phyloP scores from a whole-genome alignment of 371 early-diverging fungal species.

The Fennellomyces sp. region DNA sequence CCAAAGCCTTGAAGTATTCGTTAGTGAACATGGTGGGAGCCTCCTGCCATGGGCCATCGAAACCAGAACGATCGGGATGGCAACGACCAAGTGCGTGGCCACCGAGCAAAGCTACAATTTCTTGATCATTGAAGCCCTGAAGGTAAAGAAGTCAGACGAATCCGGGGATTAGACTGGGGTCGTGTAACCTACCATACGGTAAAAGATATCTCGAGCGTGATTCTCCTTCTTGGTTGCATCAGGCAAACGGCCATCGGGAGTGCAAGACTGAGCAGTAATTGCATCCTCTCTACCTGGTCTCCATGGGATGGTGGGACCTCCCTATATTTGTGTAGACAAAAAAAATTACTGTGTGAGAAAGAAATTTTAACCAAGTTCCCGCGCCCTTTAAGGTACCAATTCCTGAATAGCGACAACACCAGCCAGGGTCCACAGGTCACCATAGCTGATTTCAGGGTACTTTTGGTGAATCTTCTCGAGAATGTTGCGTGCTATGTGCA shows the following conservation, averaged over 20 bases:
- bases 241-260: conserved; percentile 93
- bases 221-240: conserved; percentile 80
- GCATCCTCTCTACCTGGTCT: conserved; percentile 84
- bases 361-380: not conserved
- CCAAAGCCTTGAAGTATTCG: conserved; percentile 79
- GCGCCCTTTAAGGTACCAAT: conserved; percentile 46
- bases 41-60: conserved; percentile 89
- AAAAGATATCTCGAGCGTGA: conserved; percentile 84
- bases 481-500: conserved; percentile 77
- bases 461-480: conserved; percentile 85
- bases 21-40: conserved; percentile 90
- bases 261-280: conserved; percentile 43
- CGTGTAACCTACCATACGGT: conserved; percentile 74
- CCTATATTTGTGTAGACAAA: conserved; percentile 39
- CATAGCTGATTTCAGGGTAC: conserved; percentile 85
- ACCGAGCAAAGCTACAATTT: conserved; percentile 92
- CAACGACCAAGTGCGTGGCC: conserved; percentile 97
- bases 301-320: conserved; percentile 89
- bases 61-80: conserved; percentile 89
- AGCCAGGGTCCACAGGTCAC: conserved; percentile 94
- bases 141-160: not conserved
- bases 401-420: conserved; percentile 92
- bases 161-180: not conserved
- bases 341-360: conserved; percentile 4
- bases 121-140: conserved; percentile 91